Base-by-base conservation (phyloP, 345 rosid genomes). In the Capsella bursapastoris region DNA sequence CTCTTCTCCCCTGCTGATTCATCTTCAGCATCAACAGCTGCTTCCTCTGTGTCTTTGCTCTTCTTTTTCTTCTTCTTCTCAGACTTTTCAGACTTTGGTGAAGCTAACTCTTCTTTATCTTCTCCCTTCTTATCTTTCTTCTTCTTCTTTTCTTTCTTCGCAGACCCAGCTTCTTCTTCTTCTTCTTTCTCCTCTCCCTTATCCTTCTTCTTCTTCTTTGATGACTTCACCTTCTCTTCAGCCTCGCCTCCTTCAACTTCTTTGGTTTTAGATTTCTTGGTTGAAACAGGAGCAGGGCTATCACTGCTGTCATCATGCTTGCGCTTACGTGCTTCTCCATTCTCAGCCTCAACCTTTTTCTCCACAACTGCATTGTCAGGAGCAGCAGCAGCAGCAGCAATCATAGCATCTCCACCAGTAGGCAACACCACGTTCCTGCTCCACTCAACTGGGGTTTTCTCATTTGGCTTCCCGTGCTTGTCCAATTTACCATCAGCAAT, bases 401-500 rank as follows among this genome's bases (percentile, higher is more conserved):
- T 73, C 71, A 84, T 52, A 47, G 93, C 77, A 85, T 90, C 97
- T 13, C 87, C 93, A 56, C 97, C 97, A 0, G 86, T 12, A 28
- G 97, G 90, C 77, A 93, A 74, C 50, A 84, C 84, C 63, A 88
- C 81, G 64, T 93, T 90, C 82, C 98, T 86, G 68, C 66, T 13
- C 97, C 97, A 93, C 72, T 93, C 98, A 5, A 57, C 57, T 6
- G 97, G 97, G n/a, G 93, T 88, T 14, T 80, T 85, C 75, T 84
- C 93, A 70, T 84, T 93, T 0, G 97, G 89, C 82, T 87, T 93
- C 61, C 98, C 98, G 13, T 84, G 97, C 84, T 93, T 93, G 78
- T 88, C 92, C 83, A 93, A 60, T 59, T 84, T 93, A 49, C 98
- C 98, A 7, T 89, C 94, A 2, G 86, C 79, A 69, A 93, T 84